Evolutionary conservation across 2,329 filamentous ascomycete genomes (phyloP), one percentile per base, ranked within the genome.

Genomic region (Venturia pyrina): DNA sequence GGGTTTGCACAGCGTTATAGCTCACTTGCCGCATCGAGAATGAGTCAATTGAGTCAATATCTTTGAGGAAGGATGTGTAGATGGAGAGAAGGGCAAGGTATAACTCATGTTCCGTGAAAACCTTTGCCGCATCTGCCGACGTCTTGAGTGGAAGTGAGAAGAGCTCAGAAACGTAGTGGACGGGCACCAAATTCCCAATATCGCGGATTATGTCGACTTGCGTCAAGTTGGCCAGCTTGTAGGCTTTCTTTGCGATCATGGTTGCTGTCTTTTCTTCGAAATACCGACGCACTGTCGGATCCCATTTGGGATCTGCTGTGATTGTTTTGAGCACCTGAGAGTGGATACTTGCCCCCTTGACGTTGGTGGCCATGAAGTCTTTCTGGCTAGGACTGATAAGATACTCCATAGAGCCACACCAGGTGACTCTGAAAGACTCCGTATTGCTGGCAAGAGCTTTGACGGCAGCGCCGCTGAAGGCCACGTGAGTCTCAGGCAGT

Each of bases 171-270:
- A 81, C 82, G 67, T 85, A 85, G 69, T 83, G 80, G n/a, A 83
- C 78, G 62, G 82, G 80, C 3, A 81, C 81, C 4, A 84, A 71
- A 68, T 85, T 85, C 32, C 81, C 80, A 56, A 85, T 66, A 73
- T 85, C 83, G 66, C 83, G 79, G 43, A 84, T 83, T 81, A 93
- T 80, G 70, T 95, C 90, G 50, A 91, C 83, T 72, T 90, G 87
- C 64, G 83, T 83, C 65, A 82, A 80, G 10, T 82, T 82, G 4
- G 80, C 83, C 37, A 93, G 81, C 66, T 81, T 82, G 74, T 85
- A 89, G 56, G 84, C 85, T 73, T 90, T 89, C 37, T 86, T 81
- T 0, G 78, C 73, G 24, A 96, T 79, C 2, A 95, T 79, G 37
- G 82, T 77, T 63, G 84, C 77, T 0, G 84, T 87, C 17, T 84